Base-by-base conservation (phyloP, 2,329 filamentous ascomycete genomes). In the Phyllosticta capitalensis region DNA sequence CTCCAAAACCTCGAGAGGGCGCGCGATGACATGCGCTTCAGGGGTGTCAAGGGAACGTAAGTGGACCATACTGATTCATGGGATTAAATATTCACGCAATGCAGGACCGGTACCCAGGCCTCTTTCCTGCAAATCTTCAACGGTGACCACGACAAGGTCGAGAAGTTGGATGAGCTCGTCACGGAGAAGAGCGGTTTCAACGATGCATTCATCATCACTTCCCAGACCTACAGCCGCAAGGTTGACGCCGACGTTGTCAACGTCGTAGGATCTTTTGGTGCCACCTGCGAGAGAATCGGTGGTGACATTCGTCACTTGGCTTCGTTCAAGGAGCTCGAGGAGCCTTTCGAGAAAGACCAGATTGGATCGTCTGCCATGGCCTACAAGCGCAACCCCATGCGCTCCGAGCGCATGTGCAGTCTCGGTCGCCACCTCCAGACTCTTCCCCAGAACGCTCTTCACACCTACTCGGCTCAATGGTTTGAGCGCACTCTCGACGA, bases 241-340 rank as follows among this genome's bases (percentile, higher is more conserved):
- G 86, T 96, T 58, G 91, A 96, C 70, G 79, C 89, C 49, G 80
- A 86, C 60, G 79, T 96, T n/a, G 82, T 86, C 66, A 92, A 94
- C 69, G 89, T 88, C n/a, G 78, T 96, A 33, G 80, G 82, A 30
- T 89, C 85, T 1, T 84, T 96, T 56, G 91, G 89, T 22, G 81
- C 89, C n/a, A 90, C 89, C 0, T 88, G 84, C 55, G 82, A 89
- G 69, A 83, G 86, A 61, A 92, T 95, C 62, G 82, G 83, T 54
- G 80, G 81, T 26, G 88, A 92, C 67, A 88, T 94, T 64, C 81
- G 88, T 54, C 85, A 89, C 68, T 78, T 92, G 24, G 86, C 86
- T 1, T 78, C 81, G 62, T 81, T 85, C 75, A 95, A 96, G 79
- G 90, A 95, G 73, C 78, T 94, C 61, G 91, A 95, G 69, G 89